Conservation (phyloP, 1,284 basidiomycete species). For the Polyporus tsugae region DNA sequence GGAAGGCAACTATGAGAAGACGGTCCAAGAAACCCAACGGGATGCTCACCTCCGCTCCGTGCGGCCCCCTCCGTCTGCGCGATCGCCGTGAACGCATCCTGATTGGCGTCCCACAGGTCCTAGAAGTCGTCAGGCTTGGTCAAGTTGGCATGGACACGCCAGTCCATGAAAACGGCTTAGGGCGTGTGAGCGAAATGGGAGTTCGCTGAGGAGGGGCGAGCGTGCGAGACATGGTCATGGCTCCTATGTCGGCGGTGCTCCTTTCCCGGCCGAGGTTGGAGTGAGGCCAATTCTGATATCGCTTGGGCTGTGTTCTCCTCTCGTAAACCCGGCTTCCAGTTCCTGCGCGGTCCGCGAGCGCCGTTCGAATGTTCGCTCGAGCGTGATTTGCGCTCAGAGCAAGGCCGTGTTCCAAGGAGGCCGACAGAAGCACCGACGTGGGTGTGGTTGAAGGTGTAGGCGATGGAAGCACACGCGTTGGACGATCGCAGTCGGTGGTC, state of each 20-base stretch:
- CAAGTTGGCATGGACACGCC: slow-evolving; percentile 12
- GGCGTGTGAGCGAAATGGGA: background rate
- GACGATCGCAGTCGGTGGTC: background rate
- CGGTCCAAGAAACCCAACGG: background rate
- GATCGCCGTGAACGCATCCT: slow-evolving; percentile 23
- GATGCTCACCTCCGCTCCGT: slow-evolving; percentile 28
- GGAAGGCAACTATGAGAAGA: background rate
- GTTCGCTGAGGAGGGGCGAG: slow-evolving; percentile 2
- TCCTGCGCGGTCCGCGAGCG: slow-evolving; percentile 12
- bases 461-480: background rate
- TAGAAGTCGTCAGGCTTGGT: slow-evolving; percentile 14
- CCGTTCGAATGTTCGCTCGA: background rate
- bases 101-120: slow-evolving; percentile 11
- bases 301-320: slow-evolving; percentile 13
- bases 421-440: no score
- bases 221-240: slow-evolving; percentile 1
- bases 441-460: background rate
- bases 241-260: background rate
- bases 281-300: background rate
- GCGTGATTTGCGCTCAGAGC: background rate
- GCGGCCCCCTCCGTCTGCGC: slow-evolving; percentile 24
- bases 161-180: slow-evolving; percentile 15
- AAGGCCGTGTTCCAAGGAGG: background rate
- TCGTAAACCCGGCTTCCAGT: slow-evolving; percentile 8
- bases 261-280: background rate